Base-by-base conservation (phyloP, 495 filamentous ascomycete genomes). In the Margaritispora aquatica region DNA sequence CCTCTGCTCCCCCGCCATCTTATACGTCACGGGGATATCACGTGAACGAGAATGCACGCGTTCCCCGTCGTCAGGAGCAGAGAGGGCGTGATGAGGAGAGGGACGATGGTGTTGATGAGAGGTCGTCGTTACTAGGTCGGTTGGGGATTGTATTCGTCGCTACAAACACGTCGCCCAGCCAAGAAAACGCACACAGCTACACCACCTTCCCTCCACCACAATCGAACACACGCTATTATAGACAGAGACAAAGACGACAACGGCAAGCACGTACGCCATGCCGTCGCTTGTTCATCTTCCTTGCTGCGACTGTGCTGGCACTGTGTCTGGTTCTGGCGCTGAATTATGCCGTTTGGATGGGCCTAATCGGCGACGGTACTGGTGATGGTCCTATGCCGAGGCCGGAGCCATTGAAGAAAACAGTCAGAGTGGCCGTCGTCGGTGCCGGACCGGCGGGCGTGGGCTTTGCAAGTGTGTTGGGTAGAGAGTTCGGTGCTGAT, bases 391-490 rank as follows among this genome's bases (percentile, higher is more conserved):
- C n/a, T n/a, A n/a, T n/a, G n/a, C n/a, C n/a, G 24, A 29, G 10
- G 8, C 27, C 26, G 22, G 23, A 27, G 24, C 23, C 23, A 3
- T 17, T 36, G 38, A 20, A 31, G 19, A 2, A 21, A 21, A n/a
- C n/a, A n/a, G 52, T 44, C 10, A 9, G 41, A 27, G 23, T 47
- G 27, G 50, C 50, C 20, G 11, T 38, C 13, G 49, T 52, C 51
- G 61, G 61, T 23, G 61, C 61, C 0, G 61, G 61, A 1, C 61
- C 61, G 8, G 61, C 57, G 8, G 61, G 61, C 9, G 48, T 63
- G 23, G 31, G 38, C 26, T 41, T 56, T 10, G 61, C 61, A 1
- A 44, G 44, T n/a, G 44, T 34, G 0, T 24, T 63, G 3, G 24
- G 54, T 34, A 36, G 23, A 26, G 13, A 44, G 38, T n/a, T n/a